A percentile compares a stretch with the other conserved stretches of the same genome.
Conservation (phyloP, 2,329 filamentous ascomycete genomes). For the Sporothrix dimorphospora region DNA sequence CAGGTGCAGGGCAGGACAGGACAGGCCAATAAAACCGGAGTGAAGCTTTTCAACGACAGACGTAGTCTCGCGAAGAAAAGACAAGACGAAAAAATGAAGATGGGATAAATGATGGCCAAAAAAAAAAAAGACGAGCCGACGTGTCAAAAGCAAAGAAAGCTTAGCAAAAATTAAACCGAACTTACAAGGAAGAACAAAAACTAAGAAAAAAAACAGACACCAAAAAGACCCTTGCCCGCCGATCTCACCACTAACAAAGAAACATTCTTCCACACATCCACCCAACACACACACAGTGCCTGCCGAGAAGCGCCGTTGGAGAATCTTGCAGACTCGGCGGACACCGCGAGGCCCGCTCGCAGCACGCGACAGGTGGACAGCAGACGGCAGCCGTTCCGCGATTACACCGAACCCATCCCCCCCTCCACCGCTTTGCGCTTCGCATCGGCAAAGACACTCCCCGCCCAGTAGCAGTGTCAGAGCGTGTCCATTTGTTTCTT, state of each 20-base stretch:
- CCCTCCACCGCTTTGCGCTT: background rate
- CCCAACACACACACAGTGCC: background rate
- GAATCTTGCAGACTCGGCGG: background rate
- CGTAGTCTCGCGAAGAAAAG: background rate
- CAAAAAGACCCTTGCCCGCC: slow-evolving; percentile 10
- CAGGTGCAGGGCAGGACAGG: background rate
- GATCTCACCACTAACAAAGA: slow-evolving; percentile 21
- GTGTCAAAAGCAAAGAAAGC: no score
- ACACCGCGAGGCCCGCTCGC: background rate
- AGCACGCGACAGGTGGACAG: background rate
- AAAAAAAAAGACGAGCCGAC: background rate
- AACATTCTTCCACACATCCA: slow-evolving; percentile 5
- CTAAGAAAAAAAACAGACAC: background rate
- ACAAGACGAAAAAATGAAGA: background rate
- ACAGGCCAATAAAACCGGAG: background rate
- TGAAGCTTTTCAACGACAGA: background rate
- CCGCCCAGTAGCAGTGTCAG: background rate
- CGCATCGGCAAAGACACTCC: slow-evolving; percentile 6
- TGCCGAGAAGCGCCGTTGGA: background rate
- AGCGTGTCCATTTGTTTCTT: background rate
- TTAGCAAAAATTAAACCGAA: background rate
- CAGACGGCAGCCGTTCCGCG: background rate
- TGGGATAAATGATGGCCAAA: background rate
- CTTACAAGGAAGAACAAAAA: background rate
- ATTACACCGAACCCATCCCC: slow-evolving; percentile 4